Evolutionary conservation across 2,329 filamentous ascomycete species (phyloP).

Genomic region (Venturia pyrina): DNA sequence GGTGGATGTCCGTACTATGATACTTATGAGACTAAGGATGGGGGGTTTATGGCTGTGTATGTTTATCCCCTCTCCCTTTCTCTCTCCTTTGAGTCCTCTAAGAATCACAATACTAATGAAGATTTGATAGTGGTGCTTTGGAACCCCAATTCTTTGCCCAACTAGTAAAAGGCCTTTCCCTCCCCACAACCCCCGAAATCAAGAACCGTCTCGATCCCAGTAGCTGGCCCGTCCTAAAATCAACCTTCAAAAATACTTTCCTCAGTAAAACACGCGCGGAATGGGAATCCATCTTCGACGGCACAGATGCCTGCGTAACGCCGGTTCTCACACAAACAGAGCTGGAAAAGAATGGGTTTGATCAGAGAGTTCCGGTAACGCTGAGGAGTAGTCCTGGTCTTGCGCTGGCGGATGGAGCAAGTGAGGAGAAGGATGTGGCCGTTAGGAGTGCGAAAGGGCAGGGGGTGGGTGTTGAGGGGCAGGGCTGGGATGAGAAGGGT

Average conservation of each 20-base stretch:
- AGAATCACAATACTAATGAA: conserved; percentile 3
- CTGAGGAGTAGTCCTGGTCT: conserved; percentile 60
- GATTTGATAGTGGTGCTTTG: conserved; percentile 52
- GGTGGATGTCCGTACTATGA: conserved; percentile 82
- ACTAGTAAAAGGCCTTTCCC: conserved; percentile 56
- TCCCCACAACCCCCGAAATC: conserved; percentile 38
- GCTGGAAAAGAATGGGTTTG: conserved; percentile 53
- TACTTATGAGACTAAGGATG: conserved; percentile 75
- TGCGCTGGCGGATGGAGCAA: conserved; percentile 44
- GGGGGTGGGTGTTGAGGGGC: conserved; percentile 53
- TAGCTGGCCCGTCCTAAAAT: conserved; percentile 58
- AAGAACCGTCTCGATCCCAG: conserved; percentile 46
- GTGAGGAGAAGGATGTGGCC: conserved; percentile 23
- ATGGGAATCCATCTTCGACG: conserved; percentile 82
- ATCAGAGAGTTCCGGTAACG: conserved; percentile 61
- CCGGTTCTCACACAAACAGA: conserved; percentile 71
- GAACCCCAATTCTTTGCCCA: conserved; percentile 75
- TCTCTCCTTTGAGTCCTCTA: not conserved
- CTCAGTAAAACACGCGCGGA: conserved; percentile 58
- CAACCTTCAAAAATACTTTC: conserved; percentile 54
- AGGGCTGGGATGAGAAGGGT: conserved; percentile 53
- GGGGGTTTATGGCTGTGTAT: conserved; percentile 65
- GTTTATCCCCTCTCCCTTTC: conserved; percentile 14
- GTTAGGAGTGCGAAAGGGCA: conserved; percentile 42
- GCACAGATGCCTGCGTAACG: conserved; percentile 86